Evolutionary conservation across 352 stramenopile genomes (phyloP).

Genomic region (Pythium periplocum): DNA sequence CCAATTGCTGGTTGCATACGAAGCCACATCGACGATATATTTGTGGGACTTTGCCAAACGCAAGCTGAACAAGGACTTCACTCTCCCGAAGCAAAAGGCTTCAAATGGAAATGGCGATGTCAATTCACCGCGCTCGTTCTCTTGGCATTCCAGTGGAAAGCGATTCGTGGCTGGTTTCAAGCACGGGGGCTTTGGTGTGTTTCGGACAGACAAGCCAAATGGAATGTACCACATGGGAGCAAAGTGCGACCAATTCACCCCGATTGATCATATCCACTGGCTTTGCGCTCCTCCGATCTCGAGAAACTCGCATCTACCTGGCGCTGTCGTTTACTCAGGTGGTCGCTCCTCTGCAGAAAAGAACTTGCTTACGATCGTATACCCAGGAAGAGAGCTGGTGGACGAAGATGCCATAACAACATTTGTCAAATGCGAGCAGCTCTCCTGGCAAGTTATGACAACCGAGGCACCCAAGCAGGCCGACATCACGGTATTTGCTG

Average conservation of each 20-base stretch:
- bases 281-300: conserved; percentile 54
- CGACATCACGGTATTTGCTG: conserved; percentile 41
- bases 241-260: background rate
- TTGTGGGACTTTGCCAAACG: conserved; percentile 66
- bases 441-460: conserved; percentile 41
- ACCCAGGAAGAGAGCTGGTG: conserved; percentile 23
- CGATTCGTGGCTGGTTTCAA: conserved; percentile 68
- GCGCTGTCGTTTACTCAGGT: conserved; percentile 45
- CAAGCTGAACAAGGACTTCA: conserved; percentile 17
- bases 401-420: conserved; percentile 45
- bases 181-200: conserved; percentile 51
- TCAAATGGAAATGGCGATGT: conserved; percentile 10
- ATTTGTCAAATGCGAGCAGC: conserved; percentile 48
- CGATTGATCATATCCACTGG: conserved; percentile 55
- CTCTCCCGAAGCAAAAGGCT: conserved; percentile 1
- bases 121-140: conserved; percentile 53
- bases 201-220: conserved; percentile 47
- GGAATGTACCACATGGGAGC: conserved; percentile 20
- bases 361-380: conserved; percentile 38
- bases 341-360: conserved; percentile 19
- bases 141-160: conserved; percentile 79
- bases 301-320: conserved; percentile 38
- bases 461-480: conserved; percentile 45
- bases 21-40: conserved; percentile 36
- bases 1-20: conserved; percentile 59